Base-by-base conservation (phyloP, 495 filamentous ascomycete species). In the Pyronema domesticum region DNA sequence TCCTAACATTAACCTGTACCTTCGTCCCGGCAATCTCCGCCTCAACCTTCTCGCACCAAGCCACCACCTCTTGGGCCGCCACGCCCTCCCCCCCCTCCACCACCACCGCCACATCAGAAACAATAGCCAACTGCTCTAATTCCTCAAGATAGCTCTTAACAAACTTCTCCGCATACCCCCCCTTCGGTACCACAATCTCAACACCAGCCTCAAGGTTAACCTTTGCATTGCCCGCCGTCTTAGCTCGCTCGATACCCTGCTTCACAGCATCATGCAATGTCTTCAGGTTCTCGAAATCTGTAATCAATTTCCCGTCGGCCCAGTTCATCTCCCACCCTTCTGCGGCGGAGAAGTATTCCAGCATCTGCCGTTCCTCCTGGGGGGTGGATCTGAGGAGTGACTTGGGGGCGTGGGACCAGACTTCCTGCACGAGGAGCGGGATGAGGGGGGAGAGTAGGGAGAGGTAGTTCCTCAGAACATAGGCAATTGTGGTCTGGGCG, bases 341-440 rank as follows among this genome's bases (percentile, higher is more conserved):
- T 0, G 65, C 58, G 7, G 66, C 62, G 4, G 50, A 43, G 33
- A 69, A 59, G 50, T 64, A 55, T 42, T 57, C 57, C 50, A 59
- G 30, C 45, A 55, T 53, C 48, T 37, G n/a, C 6, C 57, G 61
- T 42, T 54, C 52, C 46, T 46, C 17, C n/a, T 57, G 51, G 13
- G 50, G 23, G 34, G 94, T 68, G 56, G 69, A 72, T 39, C 72
- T 69, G 23, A 52, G 55, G 33, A 57, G 37, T 7, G 40, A n/a
- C 5, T 33, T 33, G 0, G 89, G 82, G 1, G 78, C 74, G 66
- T 88, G 76, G 10, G 81, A 78, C 86, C 85, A 94, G 0, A 85
- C 78, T 68, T 96, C 93, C 62, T 91, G 83, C 8, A 94, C 80
- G 3, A 99, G 74, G 34, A 89, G 66, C 0, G 91, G 91, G 14